Base-by-base conservation (phyloP, 2,329 filamentous ascomycete species). In the Macrophomina phaseolina region DNA sequence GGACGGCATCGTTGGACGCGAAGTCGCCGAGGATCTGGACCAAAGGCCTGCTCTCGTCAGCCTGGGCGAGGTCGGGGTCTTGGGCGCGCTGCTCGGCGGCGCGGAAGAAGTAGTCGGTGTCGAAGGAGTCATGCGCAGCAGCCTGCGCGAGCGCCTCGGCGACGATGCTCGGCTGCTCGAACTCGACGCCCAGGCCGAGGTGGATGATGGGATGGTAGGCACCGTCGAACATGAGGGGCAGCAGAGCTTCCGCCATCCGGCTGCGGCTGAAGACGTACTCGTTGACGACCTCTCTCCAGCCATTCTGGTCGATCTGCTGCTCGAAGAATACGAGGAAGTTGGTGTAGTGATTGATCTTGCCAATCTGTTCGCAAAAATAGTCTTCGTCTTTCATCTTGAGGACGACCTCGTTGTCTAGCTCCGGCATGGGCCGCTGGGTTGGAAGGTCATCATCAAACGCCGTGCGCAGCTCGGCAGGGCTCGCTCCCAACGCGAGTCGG, bases 151-250 rank as follows among this genome's bases (percentile, higher is more conserved):
- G 85, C 0, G 83, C 93, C 79, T 94, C 87, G 5, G 93, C 92
- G 32, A 97, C 84, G 67, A 97, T 88, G 45, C 91, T 91, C 2
- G 92, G 92, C 74, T 97, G 92, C 8, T 85, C 77, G 81, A 92
- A 96, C 75, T 97, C 93, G 42, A 97, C 75, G 4, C 91, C 93
- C 74, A 93, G 97, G 62, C 93, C 91, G 28, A 97, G 84, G 75
- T 97, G 92, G 69, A 97, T 94, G 16, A 95, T 80, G 1, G 93
- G 92, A 73, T 97, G 92, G 1, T 93, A 71, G 69, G 94, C 85
- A 0, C 91, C 89, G n/a, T 84, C 85, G 73, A 87, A 93, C 73
- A 94, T 80, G 18, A 93, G 84, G 1, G 83, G 82, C 2, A 94
- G 79, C 82, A 97, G 81, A 68, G 89, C 88, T 46, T 93, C 87